Conservation (phyloP, 129 eudicot genomes). For the Helichrysum umbraculigerum region DNA sequence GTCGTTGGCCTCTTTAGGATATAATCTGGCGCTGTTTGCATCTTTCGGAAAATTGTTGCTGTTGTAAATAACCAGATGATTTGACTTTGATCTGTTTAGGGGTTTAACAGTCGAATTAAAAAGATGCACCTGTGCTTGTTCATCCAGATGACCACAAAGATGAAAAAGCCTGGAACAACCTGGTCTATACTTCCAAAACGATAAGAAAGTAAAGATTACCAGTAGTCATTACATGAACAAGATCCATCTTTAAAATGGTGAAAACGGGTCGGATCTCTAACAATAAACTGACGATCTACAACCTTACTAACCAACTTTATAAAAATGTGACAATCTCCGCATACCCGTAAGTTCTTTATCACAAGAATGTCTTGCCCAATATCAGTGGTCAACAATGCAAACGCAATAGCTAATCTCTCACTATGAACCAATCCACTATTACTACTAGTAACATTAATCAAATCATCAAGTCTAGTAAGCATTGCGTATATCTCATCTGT, state of each 20-base stretch:
- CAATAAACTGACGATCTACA: constrained; percentile 58
- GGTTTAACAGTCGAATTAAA: neutral
- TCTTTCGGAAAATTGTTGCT: neutral
- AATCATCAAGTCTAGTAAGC: constrained; percentile 55
- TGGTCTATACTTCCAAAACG: neutral
- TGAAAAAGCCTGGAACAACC: neutral
- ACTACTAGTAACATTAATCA: constrained; percentile 29
- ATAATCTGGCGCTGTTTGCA: neutral
- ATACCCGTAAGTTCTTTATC: constrained; percentile 81
- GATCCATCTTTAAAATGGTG: constrained; percentile 72
- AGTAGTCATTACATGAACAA: constrained; percentile 85
- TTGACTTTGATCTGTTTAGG: neutral
- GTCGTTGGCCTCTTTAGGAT: no score
- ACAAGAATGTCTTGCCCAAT: constrained; percentile 61
- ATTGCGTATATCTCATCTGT: constrained; percentile 51
- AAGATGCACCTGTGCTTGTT: neutral
- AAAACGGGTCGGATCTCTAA: constrained; percentile 88
- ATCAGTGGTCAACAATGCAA: constrained; percentile 52
- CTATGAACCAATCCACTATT: constrained; percentile 58
- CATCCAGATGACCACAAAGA: neutral
- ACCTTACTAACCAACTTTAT: constrained; percentile 71
- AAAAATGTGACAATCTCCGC: constrained; percentile 75
- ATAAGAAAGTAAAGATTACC: constrained; percentile 34
- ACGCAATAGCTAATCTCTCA: constrained; percentile 81
- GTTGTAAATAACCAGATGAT: neutral